A percentile compares a stretch with the other conserved stretches of the same genome.
Evolutionary conservation across 495 filamentous ascomycete species (phyloP).

Genomic region (Xylaria bambusicola): DNA sequence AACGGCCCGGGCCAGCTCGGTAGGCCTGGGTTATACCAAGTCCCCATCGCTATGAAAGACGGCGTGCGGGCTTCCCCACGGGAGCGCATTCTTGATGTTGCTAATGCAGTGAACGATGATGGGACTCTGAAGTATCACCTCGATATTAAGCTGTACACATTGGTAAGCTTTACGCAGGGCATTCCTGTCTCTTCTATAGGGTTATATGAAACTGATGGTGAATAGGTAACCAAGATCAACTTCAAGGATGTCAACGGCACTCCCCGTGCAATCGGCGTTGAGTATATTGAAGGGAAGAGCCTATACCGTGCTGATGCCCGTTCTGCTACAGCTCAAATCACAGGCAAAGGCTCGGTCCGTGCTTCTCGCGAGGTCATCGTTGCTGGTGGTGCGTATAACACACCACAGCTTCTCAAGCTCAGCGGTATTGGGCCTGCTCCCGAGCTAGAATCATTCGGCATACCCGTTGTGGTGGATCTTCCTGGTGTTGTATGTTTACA

Average conservation of each 20-base stretch:
- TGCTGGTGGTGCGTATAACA: conserved; percentile 60
- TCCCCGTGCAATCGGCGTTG: conserved; percentile 61
- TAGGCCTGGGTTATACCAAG: conserved; percentile 46
- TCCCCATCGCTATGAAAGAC: conserved; percentile 42
- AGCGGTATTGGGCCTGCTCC: conserved; percentile 59
- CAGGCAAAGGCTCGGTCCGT: conserved; percentile 44
- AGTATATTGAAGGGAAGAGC: conserved; percentile 60
- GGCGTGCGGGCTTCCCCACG: conserved; percentile 52
- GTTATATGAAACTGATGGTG: conserved; percentile 41
- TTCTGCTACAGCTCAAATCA: conserved; percentile 23
- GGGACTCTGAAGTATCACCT: conserved; percentile 59
- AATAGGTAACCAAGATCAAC: conserved; percentile 56
- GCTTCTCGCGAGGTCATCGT: conserved; percentile 65
- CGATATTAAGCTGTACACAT: conserved; percentile 57
- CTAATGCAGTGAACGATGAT: conserved; percentile 50
- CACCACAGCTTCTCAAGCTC: conserved; percentile 65
- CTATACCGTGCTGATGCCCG: conserved; percentile 62
- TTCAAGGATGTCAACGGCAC: conserved; percentile 48
- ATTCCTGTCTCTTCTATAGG: no score
- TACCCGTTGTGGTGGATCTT: conserved; percentile 54
- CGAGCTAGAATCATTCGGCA: conserved; percentile 49
- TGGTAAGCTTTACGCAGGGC: no score
- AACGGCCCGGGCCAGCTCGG: conserved; percentile 43
- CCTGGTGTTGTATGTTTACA: conserved; percentile 53
- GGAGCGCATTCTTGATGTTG: conserved; percentile 55